Base-by-base conservation (phyloP, 164 flowering plant species). In the Berberis thunbergii region DNA sequence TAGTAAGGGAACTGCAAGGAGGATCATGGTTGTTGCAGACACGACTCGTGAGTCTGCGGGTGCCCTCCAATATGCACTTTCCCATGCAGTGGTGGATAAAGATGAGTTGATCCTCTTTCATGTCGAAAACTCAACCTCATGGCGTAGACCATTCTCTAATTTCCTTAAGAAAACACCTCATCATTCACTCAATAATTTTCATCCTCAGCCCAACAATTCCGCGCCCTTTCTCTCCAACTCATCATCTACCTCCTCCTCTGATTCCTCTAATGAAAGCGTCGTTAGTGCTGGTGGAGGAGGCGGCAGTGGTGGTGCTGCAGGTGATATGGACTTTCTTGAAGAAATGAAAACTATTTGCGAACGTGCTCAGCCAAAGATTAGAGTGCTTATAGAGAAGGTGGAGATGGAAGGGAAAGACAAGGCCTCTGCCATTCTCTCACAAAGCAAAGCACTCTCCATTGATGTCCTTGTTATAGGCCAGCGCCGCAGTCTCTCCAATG, bases 381-480 rank as follows among this genome's bases (percentile, higher is more conserved):
- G 64, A n/a, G 86, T 89, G n/a, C 66, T 60, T 2, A 62, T 68
- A 10, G 78, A 74, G 67, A 78, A 67, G 75, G 78, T 76, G 62
- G 83, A 72, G n/a, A 70, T 78, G 67, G 86, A 73, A n/a, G 76
- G 80, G 38, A 73, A 73, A 61, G 85, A 83, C 13, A 89, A 84
- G 78, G 91, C 82, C 10, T 63, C 75, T 10, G 67, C 71, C 8
- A 79, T 89, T 73, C 78, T 89, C 54, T 41, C 57, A 12, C 71
- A 73, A 40, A 61, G 73, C 73, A 64, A 43, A 13, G 13, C 42
- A 7, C 70, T 61, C n/a, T 73, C 78, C 0, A 61, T 83, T 9
- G 89, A 85, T 68, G 69, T 87, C 7, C 77, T 87, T 12, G 74
- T 89, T 41, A 69, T 87, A 52, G 91, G 96, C 56, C 93, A 89